These are phyloP conservation scores for Penicillium olsonii DNA, from an alignment of 2,329 filamentous ascomycete species.

Conservation along the genomic window DNA sequence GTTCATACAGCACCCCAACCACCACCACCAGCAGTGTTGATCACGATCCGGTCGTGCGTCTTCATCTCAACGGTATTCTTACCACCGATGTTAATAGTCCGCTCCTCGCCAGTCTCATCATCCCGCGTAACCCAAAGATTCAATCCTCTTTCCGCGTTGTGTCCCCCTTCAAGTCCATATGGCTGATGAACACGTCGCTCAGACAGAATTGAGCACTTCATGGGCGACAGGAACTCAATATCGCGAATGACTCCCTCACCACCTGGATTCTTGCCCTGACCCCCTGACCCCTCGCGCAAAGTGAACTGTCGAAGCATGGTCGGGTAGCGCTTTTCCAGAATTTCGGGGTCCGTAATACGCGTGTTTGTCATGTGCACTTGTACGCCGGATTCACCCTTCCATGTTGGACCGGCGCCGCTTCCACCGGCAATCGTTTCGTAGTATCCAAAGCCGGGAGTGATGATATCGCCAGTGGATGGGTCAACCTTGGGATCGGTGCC, in stretches of 20 bases:
- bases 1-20: constrained; percentile 36
- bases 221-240: constrained; percentile 79
- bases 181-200: constrained; percentile 75
- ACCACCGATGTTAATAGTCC: constrained; percentile 60
- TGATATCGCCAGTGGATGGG: constrained; percentile 54
- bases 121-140: constrained; percentile 86
- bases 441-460: constrained; percentile 75
- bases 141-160: constrained; percentile 73
- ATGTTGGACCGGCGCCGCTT: constrained; percentile 71
- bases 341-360: constrained; percentile 78
- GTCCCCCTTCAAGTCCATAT: constrained; percentile 81
- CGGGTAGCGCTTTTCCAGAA: constrained; percentile 78
- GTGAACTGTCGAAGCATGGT: constrained; percentile 73
- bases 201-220: constrained; percentile 78
- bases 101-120: constrained; percentile 53
- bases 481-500: constrained; percentile 70
- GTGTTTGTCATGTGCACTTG: constrained; percentile 90
- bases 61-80: constrained; percentile 65
- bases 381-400: constrained; percentile 75
- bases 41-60: constrained; percentile 62
- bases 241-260: constrained; percentile 78
- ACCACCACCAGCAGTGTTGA: constrained; percentile 59
- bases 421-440: constrained; percentile 87
- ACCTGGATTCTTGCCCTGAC: constrained; percentile 66
- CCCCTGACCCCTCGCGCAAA: constrained; percentile 65